Conservation (phyloP, 495 filamentous ascomycete genomes). For the Penicillium macrosclerotiorum region DNA sequence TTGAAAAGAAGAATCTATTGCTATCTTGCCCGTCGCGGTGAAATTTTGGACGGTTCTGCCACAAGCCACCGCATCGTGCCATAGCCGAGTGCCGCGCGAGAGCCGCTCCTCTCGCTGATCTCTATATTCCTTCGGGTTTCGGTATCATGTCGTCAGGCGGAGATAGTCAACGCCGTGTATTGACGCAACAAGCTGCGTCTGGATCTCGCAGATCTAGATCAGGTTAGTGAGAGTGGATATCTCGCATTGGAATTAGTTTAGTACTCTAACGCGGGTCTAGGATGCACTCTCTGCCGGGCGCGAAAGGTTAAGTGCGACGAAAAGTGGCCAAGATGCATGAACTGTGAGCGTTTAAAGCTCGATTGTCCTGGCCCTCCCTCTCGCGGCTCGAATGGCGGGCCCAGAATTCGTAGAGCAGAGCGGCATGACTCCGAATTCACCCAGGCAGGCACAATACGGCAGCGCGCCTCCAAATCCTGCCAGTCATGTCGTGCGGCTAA, state of each 20-base stretch:
- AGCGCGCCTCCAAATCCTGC: conserved; percentile 23
- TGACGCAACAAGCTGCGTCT: background rate
- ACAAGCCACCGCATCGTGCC: conserved; percentile 9
- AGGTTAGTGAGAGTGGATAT: conserved; percentile 6
- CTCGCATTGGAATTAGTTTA: background rate
- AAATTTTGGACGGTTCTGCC: conserved; percentile 8
- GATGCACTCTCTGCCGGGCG: conserved; percentile 19
- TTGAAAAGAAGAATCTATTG: conserved; percentile 1
- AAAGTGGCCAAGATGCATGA: conserved; percentile 16
- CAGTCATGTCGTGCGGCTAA: conserved; percentile 24
- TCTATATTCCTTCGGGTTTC: background rate
- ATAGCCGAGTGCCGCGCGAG: conserved; percentile 19
- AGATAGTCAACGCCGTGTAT: background rate
- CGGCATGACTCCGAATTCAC: conserved; percentile 8
- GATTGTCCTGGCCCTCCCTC: conserved; percentile 19
- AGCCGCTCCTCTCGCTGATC: conserved; percentile 12
- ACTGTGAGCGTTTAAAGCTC: conserved; percentile 16
- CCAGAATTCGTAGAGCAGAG: background rate
- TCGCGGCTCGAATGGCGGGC: background rate
- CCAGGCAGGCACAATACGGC: conserved; percentile 19
- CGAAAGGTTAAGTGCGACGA: conserved; percentile 24
- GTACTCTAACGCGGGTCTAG: conserved; percentile 2
- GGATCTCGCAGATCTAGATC: conserved; percentile 15
- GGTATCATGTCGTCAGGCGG: conserved; percentile 14
- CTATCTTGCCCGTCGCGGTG: background rate